These are phyloP conservation scores for Cryptosporidium meleagridis DNA, from an alignment of 169 alveolate genomes.

Conservation along the genomic window DNA sequence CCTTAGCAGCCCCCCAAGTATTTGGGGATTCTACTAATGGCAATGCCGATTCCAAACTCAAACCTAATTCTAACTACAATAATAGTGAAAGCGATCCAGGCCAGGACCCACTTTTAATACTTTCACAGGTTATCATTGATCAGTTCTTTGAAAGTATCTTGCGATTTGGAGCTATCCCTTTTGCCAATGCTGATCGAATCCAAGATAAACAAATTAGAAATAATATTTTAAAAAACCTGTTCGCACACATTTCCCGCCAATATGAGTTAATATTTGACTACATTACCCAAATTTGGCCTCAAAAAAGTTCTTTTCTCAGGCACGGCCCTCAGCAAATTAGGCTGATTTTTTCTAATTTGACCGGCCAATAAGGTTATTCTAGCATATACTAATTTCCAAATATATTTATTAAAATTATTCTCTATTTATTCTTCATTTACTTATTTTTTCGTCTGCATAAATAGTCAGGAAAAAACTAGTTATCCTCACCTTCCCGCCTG, in stretches of 20 bases:
- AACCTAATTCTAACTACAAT: background rate
- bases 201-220: constrained; percentile 19
- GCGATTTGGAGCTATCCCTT: constrained; percentile 65
- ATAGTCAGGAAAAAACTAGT: background rate
- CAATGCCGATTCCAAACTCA: background rate
- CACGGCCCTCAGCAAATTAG: constrained; percentile 2
- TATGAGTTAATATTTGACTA: constrained; percentile 32
- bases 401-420: background rate
- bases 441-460: background rate
- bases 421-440: background rate
- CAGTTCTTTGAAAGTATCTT: constrained; percentile 49
- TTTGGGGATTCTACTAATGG: background rate
- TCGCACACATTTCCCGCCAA: constrained; percentile 10
- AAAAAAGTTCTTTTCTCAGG: constrained; percentile 10
- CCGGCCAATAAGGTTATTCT: background rate
- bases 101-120: constrained; percentile 59
- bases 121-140: constrained; percentile 62
- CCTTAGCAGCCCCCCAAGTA: background rate
- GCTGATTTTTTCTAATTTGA: background rate
- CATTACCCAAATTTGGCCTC: constrained; percentile 35
- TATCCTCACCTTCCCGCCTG: constrained; percentile 1
- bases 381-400: background rate
- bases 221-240: background rate
- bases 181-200: constrained; percentile 45
- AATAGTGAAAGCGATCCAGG: background rate